A percentile compares a stretch with the other conserved stretches of the same genome.
These are phyloP conservation scores for Xylaria polymorpha DNA, from an alignment of 2,329 filamentous ascomycete genomes.

Conservation along the genomic window DNA sequence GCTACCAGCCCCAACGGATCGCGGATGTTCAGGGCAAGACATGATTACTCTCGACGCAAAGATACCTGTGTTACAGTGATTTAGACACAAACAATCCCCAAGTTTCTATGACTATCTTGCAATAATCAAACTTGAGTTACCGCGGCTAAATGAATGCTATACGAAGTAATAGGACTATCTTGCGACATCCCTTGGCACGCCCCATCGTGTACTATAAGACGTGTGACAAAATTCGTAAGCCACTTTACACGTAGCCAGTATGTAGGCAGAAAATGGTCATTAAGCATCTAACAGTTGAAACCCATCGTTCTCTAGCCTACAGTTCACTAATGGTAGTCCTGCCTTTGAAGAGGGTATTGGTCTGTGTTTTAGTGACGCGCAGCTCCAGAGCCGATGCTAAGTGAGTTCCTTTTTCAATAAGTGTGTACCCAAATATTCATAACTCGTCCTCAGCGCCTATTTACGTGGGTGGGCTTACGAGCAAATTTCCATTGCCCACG, in stretches of 20 bases:
- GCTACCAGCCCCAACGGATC: background rate
- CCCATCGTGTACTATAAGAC: too few species aligned
- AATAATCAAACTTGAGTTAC: background rate
- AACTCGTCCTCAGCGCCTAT: background rate
- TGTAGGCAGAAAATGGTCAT: too few species aligned
- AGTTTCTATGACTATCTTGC: background rate
- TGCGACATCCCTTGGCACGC: background rate
- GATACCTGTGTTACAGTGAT: background rate
- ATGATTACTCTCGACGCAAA: background rate
- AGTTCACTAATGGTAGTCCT: background rate
- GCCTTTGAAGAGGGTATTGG: background rate
- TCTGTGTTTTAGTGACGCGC: background rate
- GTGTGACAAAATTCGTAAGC: too few species aligned
- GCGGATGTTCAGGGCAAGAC: background rate
- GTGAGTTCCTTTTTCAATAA: background rate
- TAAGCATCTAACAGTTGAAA: too few species aligned
- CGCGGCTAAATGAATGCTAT: background rate
- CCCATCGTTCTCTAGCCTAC: background rate
- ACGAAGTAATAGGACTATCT: background rate
- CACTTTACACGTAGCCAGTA: too few species aligned
- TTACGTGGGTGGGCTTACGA: background rate
- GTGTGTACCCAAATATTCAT: background rate
- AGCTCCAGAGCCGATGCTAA: background rate
- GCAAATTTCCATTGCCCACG: slow-evolving; percentile 1
- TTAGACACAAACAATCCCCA: background rate